Conservation (phyloP, 2,329 filamentous ascomycete species). For the Paramyrothecium sp. region DNA sequence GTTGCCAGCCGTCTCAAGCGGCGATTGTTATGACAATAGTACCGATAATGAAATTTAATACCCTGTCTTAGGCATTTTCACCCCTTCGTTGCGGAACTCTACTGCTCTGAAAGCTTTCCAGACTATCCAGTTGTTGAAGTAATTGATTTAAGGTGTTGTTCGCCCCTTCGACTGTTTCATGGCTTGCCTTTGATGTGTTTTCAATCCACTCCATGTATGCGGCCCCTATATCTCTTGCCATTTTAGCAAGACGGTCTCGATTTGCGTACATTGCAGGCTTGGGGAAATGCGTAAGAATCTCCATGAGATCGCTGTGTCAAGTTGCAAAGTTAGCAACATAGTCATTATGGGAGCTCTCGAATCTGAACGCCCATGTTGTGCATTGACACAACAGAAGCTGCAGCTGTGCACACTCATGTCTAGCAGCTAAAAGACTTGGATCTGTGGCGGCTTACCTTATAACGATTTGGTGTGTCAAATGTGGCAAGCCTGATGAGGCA, state of each 20-base stretch:
- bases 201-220: not conserved
- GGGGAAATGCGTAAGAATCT: not conserved
- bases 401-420: too few relatives aligned
- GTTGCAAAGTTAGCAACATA: not conserved
- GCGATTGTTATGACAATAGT: too few relatives aligned
- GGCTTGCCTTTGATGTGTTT: not conserved
- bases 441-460: not conserved
- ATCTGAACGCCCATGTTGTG: too few relatives aligned
- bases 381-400: too few relatives aligned
- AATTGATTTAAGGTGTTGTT: not conserved
- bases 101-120: too few relatives aligned
- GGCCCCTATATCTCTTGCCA: not conserved
- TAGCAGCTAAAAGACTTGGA: not conserved
- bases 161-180: not conserved
- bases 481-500: not conserved
- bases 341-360: too few relatives aligned
- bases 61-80: too few relatives aligned
- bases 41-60: too few relatives aligned
- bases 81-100: too few relatives aligned
- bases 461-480: not conserved
- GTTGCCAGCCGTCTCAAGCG: too few relatives aligned
- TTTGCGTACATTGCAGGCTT: not conserved
- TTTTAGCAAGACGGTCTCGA: not conserved
- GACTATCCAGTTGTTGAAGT: not conserved
- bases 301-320: not conserved